phyloP scores from a whole-genome alignment of 495 filamentous ascomycete species.

The Daldinia caldariorum region DNA sequence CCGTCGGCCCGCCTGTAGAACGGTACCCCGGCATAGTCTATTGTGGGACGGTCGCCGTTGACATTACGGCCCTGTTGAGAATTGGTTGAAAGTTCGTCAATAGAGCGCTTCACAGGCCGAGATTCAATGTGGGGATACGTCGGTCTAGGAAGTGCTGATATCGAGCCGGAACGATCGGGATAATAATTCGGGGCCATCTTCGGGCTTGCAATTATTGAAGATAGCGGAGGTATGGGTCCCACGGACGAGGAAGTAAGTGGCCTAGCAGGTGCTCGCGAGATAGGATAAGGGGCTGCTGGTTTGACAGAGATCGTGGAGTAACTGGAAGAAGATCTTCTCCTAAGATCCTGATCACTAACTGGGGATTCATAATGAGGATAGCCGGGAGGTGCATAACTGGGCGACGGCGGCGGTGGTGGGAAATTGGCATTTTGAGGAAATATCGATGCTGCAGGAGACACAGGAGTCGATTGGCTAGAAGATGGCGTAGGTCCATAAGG shows the following conservation, averaged over 20 bases:
- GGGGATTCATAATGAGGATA: slow-evolving; percentile 44
- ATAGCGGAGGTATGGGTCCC: slow-evolving; percentile 37
- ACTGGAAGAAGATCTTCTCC: slow-evolving; percentile 39
- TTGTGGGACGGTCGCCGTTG: slow-evolving; percentile 41
- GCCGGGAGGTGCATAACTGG: slow-evolving; percentile 35
- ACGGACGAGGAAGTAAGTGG: slow-evolving; percentile 36
- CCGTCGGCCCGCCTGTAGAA: slow-evolving; percentile 46
- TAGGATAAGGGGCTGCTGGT: slow-evolving; percentile 30
- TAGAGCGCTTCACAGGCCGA: slow-evolving; percentile 41
- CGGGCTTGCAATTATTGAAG: slow-evolving; percentile 37
- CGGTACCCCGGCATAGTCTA: slow-evolving; percentile 34
- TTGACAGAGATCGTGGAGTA: slow-evolving; percentile 45
- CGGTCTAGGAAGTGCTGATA: slow-evolving; percentile 34
- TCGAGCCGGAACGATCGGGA: slow-evolving; percentile 38
- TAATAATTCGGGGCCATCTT: slow-evolving; percentile 35
- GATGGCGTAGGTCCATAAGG: slow-evolving; percentile 40
- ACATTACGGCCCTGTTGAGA: slow-evolving; percentile 44
- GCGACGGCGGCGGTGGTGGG: slow-evolving; percentile 41
- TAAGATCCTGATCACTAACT: slow-evolving; percentile 36
- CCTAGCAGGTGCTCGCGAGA: slow-evolving; percentile 29
- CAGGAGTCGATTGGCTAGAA: slow-evolving; percentile 45
- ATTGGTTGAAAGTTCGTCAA: slow-evolving; percentile 44
- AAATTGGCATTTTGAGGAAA: slow-evolving; percentile 40
- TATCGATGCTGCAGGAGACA: slow-evolving; percentile 43
- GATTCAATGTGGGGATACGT: slow-evolving; percentile 42